A percentile compares a stretch with the other conserved stretches of the same genome.
These are phyloP conservation scores for Dicorynia guianensis DNA, from an alignment of 306 rosid species.

Conservation along the genomic window DNA sequence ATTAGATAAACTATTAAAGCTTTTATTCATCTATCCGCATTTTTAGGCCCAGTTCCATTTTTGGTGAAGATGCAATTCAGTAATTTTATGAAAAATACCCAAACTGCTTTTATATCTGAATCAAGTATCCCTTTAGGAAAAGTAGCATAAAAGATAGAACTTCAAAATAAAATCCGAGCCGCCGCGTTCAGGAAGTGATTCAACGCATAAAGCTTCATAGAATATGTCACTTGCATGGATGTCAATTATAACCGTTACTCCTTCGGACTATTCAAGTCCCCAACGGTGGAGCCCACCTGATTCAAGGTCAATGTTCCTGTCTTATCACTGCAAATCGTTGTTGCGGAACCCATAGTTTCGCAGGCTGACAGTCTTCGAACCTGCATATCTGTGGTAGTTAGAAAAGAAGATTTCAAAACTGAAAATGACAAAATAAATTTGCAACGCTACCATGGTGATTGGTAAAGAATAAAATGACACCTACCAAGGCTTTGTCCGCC, in stretches of 20 bases:
- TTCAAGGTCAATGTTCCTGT: slow-evolving; percentile 92
- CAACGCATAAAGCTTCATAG: no score
- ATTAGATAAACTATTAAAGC: slow-evolving; percentile 31
- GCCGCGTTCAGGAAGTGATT: no score
- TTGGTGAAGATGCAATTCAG: no score
- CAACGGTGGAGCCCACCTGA: slow-evolving; percentile 52
- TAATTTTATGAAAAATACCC: no score
- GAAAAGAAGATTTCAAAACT: slow-evolving; percentile 17
- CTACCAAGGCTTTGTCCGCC: slow-evolving; percentile 96
- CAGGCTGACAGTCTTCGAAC: slow-evolving; percentile 96
- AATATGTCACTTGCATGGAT: neutral
- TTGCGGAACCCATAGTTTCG: slow-evolving; percentile 98
- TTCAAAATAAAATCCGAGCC: no score
- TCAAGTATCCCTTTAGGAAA: no score
- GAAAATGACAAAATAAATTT: neutral
- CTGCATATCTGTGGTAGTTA: slow-evolving; percentile 52
- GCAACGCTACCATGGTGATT: neutral
- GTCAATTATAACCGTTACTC: slow-evolving; percentile 12
- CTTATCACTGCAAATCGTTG: slow-evolving; percentile 95
- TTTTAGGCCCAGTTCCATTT: no score
- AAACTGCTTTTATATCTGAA: no score
- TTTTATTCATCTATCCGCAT: neutral
- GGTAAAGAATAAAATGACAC: slow-evolving; percentile 39
- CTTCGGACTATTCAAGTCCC: slow-evolving; percentile 19
- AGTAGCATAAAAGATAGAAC: no score